Conservation (phyloP, 2,329 filamentous ascomycete species). For the Penicillium sp. region DNA sequence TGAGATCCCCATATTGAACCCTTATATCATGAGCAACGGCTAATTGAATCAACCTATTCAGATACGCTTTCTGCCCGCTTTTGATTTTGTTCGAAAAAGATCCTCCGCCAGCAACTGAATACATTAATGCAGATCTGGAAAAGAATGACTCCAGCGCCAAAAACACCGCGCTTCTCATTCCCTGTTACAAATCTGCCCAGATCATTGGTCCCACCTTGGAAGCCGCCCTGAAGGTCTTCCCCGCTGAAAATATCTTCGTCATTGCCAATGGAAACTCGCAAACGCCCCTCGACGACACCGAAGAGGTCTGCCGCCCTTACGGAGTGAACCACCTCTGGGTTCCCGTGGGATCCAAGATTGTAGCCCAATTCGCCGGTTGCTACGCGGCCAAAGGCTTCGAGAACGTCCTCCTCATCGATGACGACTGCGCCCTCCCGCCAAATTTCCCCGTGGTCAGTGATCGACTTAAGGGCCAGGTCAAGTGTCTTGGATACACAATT, state of each 20-base stretch:
- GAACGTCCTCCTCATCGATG: constrained; percentile 51
- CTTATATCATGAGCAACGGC: neutral
- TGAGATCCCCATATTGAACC: constrained; percentile 19
- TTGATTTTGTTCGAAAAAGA: constrained; percentile 37
- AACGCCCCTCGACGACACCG: constrained; percentile 50
- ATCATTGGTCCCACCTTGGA: constrained; percentile 45
- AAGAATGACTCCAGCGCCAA: constrained; percentile 26
- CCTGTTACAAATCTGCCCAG: constrained; percentile 49
- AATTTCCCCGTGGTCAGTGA: constrained; percentile 51
- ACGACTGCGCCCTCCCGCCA: constrained; percentile 50
- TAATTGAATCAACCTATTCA: neutral
- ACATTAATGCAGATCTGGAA: constrained; percentile 13
- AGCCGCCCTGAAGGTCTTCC: constrained; percentile 50
- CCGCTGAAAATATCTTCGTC: constrained; percentile 47
- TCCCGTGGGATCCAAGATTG: constrained; percentile 51
- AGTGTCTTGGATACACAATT: constrained; percentile 53
- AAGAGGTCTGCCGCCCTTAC: constrained; percentile 44
- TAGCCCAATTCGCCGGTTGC: constrained; percentile 52
- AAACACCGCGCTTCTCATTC: constrained; percentile 46
- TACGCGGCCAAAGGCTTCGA: constrained; percentile 48
- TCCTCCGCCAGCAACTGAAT: constrained; percentile 17
- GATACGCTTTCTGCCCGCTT: constrained; percentile 29
- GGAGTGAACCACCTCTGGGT: constrained; percentile 53
- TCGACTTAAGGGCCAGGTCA: constrained; percentile 42
- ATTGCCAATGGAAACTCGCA: constrained; percentile 52